Evolutionary conservation across 1,284 basidiomycete genomes (phyloP).

Genomic region (Sutorius eximius): DNA sequence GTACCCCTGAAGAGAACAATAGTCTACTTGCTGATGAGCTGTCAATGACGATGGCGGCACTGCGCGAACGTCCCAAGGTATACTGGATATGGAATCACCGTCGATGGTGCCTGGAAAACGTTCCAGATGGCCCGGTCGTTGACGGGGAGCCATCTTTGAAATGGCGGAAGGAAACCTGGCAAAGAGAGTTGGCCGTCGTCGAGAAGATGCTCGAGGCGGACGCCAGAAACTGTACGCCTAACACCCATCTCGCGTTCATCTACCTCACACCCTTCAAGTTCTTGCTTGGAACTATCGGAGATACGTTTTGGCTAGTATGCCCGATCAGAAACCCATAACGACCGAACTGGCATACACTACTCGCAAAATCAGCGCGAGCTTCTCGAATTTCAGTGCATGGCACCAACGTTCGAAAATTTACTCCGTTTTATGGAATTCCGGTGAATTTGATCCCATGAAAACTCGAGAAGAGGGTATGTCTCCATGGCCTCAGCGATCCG

Average conservation of each 20-base stretch:
- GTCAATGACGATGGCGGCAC: conserved; percentile 74
- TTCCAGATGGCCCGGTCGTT: conserved; percentile 66
- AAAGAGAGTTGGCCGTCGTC: conserved; percentile 78
- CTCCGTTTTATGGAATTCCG: conserved; percentile 63
- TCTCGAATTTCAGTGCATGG: conserved; percentile 99
- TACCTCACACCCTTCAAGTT: conserved; percentile 49
- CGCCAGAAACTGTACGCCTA: conserved; percentile 82
- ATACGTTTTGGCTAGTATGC: conserved; percentile 75
- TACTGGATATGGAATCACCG: conserved; percentile 98
- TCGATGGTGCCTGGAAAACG: conserved; percentile 85
- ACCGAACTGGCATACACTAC: conserved; percentile 82
- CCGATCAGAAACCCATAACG: conserved; percentile 49
- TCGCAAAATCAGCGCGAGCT: conserved; percentile 90
- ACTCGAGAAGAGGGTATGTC: conserved; percentile 66
- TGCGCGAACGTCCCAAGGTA: conserved; percentile 86
- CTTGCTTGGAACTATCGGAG: conserved; percentile 92
- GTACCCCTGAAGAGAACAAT: conserved; percentile 63
- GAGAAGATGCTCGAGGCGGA: conserved; percentile 90
- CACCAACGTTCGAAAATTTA: conserved; percentile 92
- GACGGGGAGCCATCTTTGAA: conserved; percentile 45
- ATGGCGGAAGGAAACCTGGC: conserved; percentile 81
- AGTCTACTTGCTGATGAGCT: conserved; percentile 70
- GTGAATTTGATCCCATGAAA: conserved; percentile 48
- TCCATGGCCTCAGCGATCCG: background rate
- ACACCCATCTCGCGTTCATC: background rate